A percentile compares a stretch with the other conserved stretches of the same genome.
Evolutionary conservation across 1,284 basidiomycete genomes (phyloP).

Genomic region (Lignosus rhinocerotis): DNA sequence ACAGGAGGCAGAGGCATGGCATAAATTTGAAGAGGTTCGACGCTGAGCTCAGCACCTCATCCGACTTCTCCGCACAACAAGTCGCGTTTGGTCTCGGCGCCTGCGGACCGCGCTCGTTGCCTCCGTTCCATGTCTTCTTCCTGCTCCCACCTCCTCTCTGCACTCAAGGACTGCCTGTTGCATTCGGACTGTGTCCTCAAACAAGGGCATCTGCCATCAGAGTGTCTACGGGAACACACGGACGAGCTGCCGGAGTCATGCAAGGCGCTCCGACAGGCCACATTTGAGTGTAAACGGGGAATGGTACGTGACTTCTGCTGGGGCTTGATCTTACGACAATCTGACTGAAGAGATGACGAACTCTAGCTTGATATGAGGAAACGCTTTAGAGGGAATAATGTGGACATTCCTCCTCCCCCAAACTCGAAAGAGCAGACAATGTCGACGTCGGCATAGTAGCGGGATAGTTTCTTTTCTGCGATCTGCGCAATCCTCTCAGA

Average conservation of each 20-base stretch:
- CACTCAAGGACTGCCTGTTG: conserved; percentile 79
- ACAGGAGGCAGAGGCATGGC: conserved; percentile 38
- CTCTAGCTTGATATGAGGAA: conserved; percentile 86
- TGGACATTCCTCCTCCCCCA: conserved; percentile 35
- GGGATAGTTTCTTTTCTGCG: neutral
- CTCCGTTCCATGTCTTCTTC: conserved; percentile 66
- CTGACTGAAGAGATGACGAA: conserved; percentile 36
- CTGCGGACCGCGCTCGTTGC: conserved; percentile 16
- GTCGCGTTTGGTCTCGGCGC: conserved; percentile 10
- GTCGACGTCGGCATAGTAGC: neutral
- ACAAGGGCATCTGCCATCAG: conserved; percentile 69
- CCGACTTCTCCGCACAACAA: neutral
- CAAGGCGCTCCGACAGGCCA: conserved; percentile 70
- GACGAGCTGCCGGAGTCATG: conserved; percentile 78
- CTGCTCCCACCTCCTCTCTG: conserved; percentile 71
- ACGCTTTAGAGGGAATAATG: conserved; percentile 74
- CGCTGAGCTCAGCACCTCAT: conserved; percentile 6
- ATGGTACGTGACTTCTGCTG: conserved; percentile 61
- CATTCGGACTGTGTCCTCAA: conserved; percentile 83
- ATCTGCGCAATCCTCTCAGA: no score
- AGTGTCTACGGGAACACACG: conserved; percentile 73
- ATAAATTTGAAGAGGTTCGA: neutral
- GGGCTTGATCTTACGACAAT: neutral
- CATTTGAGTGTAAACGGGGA: conserved; percentile 85
- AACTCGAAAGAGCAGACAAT: conserved; percentile 12